These are phyloP conservation scores for Chimonanthus praecox DNA, from an alignment of 164 flowering plant species.

Conservation along the genomic window DNA sequence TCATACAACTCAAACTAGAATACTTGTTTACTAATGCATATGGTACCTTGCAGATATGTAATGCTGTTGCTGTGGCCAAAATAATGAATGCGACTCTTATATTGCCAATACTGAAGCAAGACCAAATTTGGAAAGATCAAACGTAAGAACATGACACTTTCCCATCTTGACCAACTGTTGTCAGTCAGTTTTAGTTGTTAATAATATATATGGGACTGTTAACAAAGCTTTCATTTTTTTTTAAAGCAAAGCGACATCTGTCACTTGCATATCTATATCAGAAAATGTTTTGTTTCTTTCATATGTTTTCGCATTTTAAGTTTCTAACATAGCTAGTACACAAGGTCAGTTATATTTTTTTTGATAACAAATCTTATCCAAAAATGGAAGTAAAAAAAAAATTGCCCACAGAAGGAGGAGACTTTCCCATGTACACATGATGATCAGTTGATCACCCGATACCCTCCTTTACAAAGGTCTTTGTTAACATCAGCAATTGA, in stretches of 20 bases:
- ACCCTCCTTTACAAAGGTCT: no score
- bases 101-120: slow-evolving; percentile 95
- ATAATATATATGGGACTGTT: no score
- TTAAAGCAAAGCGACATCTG: no score
- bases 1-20: background rate
- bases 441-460: no score
- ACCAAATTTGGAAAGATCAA: slow-evolving; percentile 99
- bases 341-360: background rate
- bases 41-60: slow-evolving; percentile 69
- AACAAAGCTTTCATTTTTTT: no score
- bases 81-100: slow-evolving; percentile 98
- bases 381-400: no score
- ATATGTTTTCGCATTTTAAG: background rate
- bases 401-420: no score
- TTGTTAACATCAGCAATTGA: no score
- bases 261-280: background rate
- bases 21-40: background rate
- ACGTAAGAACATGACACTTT: slow-evolving; percentile 52
- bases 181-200: background rate
- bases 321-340: background rate
- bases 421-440: no score
- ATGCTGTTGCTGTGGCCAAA: slow-evolving; percentile 99
- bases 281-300: background rate
- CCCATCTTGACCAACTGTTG: background rate
- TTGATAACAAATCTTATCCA: no score